Evolutionary conservation across 345 rosid species (phyloP).

Genomic region (Chamaenerion angustifolium): DNA sequence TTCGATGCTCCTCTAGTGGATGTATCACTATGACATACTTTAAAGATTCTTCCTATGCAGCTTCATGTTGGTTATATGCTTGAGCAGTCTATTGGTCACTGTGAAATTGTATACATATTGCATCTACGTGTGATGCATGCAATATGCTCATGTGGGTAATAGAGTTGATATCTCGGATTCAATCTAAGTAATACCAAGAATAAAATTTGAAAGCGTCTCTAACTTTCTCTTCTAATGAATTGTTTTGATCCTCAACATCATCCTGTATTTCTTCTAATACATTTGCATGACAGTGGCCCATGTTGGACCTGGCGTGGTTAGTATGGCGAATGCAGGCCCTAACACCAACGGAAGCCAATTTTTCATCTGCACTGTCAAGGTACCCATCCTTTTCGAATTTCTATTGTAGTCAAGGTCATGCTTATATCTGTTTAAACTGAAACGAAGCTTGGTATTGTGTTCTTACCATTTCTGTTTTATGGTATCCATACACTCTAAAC

Average conservation of each 20-base stretch:
- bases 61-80: too few relatives aligned
- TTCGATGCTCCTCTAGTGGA: too few relatives aligned
- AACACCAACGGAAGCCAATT: constrained; percentile 98
- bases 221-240: too few relatives aligned
- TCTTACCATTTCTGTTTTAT: not conserved
- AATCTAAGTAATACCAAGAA: too few relatives aligned
- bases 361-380: constrained; percentile 96
- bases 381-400: constrained; percentile 13
- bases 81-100: too few relatives aligned
- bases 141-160: too few relatives aligned
- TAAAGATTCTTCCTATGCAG: too few relatives aligned
- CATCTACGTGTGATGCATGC: too few relatives aligned
- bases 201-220: too few relatives aligned
- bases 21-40: too few relatives aligned
- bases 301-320: constrained; percentile 79
- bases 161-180: too few relatives aligned
- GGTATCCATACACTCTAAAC: not conserved
- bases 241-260: not conserved
- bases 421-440: not conserved
- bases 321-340: constrained; percentile 99
- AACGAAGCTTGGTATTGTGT: not conserved
- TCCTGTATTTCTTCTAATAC: constrained; percentile 7
- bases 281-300: constrained; percentile 57
- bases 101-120: too few relatives aligned
- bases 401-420: not conserved